Evolutionary conservation across 805 yeast species (phyloP).

Genomic region (Candida berthetii): DNA sequence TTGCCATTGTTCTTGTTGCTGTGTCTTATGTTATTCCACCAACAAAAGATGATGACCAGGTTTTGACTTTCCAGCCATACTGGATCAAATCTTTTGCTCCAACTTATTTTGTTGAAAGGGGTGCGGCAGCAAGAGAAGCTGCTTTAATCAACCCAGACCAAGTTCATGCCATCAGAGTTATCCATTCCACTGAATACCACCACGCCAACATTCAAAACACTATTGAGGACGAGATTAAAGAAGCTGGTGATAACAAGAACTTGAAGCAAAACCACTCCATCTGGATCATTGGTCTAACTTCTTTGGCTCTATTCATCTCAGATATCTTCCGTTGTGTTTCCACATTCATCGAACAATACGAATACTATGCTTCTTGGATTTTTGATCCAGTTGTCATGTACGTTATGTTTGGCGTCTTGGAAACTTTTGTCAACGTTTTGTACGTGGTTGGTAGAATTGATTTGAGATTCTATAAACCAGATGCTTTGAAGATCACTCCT

Average conservation of each 20-base stretch:
- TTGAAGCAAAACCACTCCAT: conserved; percentile 48
- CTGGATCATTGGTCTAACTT: conserved; percentile 33
- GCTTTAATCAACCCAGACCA: conserved; percentile 24
- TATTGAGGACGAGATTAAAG: conserved; percentile 4
- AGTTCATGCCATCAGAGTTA: conserved; percentile 47
- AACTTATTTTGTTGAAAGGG: conserved; percentile 50
- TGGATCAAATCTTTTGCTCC: conserved; percentile 67
- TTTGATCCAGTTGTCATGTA: conserved; percentile 58
- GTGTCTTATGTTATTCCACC: conserved; percentile 52
- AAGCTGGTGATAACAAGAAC: conserved; percentile 18
- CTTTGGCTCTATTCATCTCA: conserved; percentile 43
- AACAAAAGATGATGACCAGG: conserved; percentile 41
- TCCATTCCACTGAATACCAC: conserved; percentile 47
- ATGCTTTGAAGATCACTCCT: conserved; percentile 23
- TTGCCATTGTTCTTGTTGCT: conserved; percentile 44
- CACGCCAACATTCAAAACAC: conserved; percentile 22
- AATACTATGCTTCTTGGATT: conserved; percentile 34
- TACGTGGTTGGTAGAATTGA: conserved; percentile 65
- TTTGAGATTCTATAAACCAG: conserved; percentile 77
- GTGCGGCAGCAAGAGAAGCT: conserved; percentile 42
- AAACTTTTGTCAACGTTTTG: conserved; percentile 47
- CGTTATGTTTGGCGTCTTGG: conserved; percentile 63
- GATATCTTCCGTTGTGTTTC: conserved; percentile 45
- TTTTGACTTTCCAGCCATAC: conserved; percentile 63
- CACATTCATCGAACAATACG: conserved; percentile 28